These are phyloP conservation scores for Juglanconis oblonga DNA, from an alignment of 2,329 filamentous ascomycete genomes.

Conservation along the genomic window DNA sequence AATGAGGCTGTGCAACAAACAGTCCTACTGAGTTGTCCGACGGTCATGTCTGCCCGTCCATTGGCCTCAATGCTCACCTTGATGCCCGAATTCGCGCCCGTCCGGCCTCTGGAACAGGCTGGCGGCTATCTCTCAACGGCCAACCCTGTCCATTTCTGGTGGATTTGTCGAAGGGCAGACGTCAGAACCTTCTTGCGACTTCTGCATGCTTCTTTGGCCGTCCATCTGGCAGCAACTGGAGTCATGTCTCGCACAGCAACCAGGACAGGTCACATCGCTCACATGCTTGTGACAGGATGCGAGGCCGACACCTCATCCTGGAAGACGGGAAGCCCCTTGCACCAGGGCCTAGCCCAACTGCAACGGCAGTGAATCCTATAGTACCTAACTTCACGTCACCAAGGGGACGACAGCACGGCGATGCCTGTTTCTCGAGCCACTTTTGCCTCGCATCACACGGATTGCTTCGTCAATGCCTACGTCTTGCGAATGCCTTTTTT, in stretches of 20 bases:
- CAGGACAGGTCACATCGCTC: conserved; percentile 1
- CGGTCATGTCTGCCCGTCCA: neutral
- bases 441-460: neutral
- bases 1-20: conserved; percentile 1
- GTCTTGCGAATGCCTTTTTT: conserved; percentile 1
- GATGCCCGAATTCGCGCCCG: conserved; percentile 2
- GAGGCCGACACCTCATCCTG: neutral
- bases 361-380: neutral
- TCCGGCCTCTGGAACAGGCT: conserved; percentile 10
- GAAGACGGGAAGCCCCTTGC: neutral
- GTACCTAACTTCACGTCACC: neutral
- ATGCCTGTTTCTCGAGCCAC: conserved; percentile 2
- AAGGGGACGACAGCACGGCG: neutral
- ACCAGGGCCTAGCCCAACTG: conserved; percentile 4
- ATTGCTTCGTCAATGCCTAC: neutral
- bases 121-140: conserved; percentile 11
- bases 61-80: conserved; percentile 1
- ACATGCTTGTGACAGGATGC: conserved; percentile 1
- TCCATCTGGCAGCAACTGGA: neutral
- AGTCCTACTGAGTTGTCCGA: conserved; percentile 7
- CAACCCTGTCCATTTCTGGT: neutral
- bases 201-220: conserved; percentile 5
- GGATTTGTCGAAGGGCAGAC: neutral
- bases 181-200: conserved; percentile 9
- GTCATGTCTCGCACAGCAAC: neutral